A percentile compares a stretch with the other conserved stretches of the same genome.
These are phyloP conservation scores for Ceriops zippeliana DNA, from an alignment of 345 rosid species.

Conservation along the genomic window DNA sequence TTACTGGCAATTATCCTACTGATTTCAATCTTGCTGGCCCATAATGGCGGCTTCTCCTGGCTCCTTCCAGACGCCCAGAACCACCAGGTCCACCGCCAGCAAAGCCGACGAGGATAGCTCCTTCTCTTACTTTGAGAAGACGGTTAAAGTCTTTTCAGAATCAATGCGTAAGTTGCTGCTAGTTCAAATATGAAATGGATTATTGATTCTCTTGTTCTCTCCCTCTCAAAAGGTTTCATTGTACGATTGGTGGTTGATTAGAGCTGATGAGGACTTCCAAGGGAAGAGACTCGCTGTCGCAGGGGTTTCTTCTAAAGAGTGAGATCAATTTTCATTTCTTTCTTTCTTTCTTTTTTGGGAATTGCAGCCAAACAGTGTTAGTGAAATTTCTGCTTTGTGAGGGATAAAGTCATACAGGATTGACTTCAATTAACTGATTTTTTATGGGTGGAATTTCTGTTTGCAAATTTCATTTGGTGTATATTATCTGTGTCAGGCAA, in stretches of 20 bases:
- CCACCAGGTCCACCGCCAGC: background rate
- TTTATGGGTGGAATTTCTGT: background rate
- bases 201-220: background rate
- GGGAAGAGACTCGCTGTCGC: constrained; percentile 73
- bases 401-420: no score
- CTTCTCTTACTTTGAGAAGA: constrained; percentile 1
- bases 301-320: constrained; percentile 51
- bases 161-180: no score
- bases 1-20: no score
- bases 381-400: no score
- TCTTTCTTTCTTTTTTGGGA: background rate
- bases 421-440: background rate
- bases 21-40: no score
- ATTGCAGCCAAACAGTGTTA: background rate
- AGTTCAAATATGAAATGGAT: no score
- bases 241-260: constrained; percentile 73
- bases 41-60: background rate
- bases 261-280: constrained; percentile 37
- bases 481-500: constrained; percentile 21
- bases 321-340: constrained; percentile 6
- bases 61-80: background rate
- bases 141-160: background rate
- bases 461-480: background rate
- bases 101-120: background rate
- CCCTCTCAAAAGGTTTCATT: constrained; percentile 38